These are phyloP conservation scores for Elongisporangium senticosum DNA, from an alignment of 352 stramenopile genomes.

Conservation along the genomic window DNA sequence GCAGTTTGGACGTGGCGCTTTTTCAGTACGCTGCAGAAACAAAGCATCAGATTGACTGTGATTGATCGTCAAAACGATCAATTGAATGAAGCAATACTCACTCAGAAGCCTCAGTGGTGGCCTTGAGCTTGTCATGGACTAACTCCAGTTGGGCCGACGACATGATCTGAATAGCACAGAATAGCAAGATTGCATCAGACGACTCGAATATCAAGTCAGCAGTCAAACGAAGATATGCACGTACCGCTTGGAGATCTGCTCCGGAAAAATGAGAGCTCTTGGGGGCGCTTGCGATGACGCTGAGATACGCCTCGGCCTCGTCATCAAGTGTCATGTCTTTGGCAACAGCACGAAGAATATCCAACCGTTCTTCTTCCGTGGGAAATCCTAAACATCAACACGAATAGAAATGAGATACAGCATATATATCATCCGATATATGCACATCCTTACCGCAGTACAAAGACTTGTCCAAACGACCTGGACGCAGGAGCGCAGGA, in stretches of 20 bases:
- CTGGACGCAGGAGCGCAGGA: constrained; percentile 90
- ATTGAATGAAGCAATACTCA: background rate
- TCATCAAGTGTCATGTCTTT: constrained; percentile 74
- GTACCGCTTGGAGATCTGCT: constrained; percentile 90
- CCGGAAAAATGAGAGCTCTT: constrained; percentile 86
- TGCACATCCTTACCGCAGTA: constrained; percentile 66
- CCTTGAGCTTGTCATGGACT: constrained; percentile 87
- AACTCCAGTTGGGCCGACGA: constrained; percentile 93
- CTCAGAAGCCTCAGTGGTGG: no score
- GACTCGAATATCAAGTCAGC: background rate
- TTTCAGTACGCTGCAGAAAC: constrained; percentile 33
- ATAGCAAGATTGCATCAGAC: background rate
- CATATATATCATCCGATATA: background rate
- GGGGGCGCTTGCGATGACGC: constrained; percentile 55
- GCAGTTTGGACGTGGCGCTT: constrained; percentile 53
- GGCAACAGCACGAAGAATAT: constrained; percentile 72
- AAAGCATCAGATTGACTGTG: background rate
- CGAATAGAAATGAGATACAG: background rate
- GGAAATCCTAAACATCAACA: constrained; percentile 79
- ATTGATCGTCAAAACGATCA: constrained; percentile 4
- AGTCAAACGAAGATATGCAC: constrained; percentile 5
- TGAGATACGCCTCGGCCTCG: constrained; percentile 66
- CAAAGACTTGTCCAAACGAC: constrained; percentile 92
- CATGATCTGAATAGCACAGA: constrained; percentile 50
- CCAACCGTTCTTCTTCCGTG: constrained; percentile 62